Percentiles rank a stretch among this genome's conserved stretches.
Conservation (phyloP, 768 basidiomycete species). For the Leccinum obscurum region DNA sequence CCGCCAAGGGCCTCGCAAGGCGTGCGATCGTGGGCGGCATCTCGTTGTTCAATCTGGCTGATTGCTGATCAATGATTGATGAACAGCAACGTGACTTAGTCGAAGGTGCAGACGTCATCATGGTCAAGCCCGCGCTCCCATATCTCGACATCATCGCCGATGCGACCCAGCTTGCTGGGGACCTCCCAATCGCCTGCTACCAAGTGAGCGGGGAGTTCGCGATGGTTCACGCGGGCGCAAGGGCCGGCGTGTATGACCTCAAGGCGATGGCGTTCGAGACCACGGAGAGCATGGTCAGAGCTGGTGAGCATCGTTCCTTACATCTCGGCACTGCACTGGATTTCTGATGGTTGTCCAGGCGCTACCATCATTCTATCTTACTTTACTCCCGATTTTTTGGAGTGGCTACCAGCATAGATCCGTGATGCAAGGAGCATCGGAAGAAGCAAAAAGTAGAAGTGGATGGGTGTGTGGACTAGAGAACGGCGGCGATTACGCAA, state of each 20-base stretch:
- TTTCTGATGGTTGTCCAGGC: conserved; percentile 47
- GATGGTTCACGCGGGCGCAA: conserved; percentile 94
- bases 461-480: neutral
- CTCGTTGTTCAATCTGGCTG: neutral
- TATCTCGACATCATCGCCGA: conserved; percentile 97
- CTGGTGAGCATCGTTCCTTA: conserved; percentile 55
- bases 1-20: conserved; percentile 84
- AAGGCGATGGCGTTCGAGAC: conserved; percentile 94
- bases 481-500: neutral
- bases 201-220: conserved; percentile 98
- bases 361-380: conserved; percentile 90
- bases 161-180: conserved; percentile 73
- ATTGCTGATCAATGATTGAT: conserved; percentile 5
- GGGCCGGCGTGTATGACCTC: conserved; percentile 90
- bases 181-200: conserved; percentile 95
- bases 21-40: conserved; percentile 80
- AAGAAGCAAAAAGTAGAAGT: neutral
- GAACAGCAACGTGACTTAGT: conserved; percentile 76
- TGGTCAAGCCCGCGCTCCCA: conserved; percentile 96
- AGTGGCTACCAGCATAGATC: conserved; percentile 59
- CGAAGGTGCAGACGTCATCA: conserved; percentile 97
- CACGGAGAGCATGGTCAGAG: conserved; percentile 87
- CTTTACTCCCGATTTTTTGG: conserved; percentile 95
- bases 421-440: neutral
- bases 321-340: neutral